Base-by-base conservation (phyloP, 768 basidiomycete genomes). In the Boletellus sp. region DNA sequence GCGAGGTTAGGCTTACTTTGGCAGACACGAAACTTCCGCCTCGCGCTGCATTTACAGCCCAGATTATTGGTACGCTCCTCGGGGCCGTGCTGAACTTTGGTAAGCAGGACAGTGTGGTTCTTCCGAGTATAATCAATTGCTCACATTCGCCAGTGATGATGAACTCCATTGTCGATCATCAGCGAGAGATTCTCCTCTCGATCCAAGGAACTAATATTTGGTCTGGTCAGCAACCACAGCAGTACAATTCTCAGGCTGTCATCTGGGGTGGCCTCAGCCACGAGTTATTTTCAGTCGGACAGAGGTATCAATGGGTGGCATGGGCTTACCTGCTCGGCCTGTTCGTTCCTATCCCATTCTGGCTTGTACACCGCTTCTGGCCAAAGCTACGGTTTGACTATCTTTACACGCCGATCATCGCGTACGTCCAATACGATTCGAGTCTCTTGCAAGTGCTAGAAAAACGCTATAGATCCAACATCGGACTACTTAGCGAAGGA, bases 31-130 rank as follows among this genome's bases (percentile, higher is more conserved):
- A 85, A 65, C 73, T 85, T 26, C 81, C 83, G 35, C 84, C 84
- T 37, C 79, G 83, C 9, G 76, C 77, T 26, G 78, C 83, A 2
- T 85, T 85, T 64, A 71, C 74, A 11, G 79, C 80, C 11, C 83
- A 84, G 58, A 74, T 70, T 31, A 46, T 75, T 41, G 83, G 84
- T 2, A 78, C 81, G 10, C 64, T 85, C 32, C 67, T 85, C 34
- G 83, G 77, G 7, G 67, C 73, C 34, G 56, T 76, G 42, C 57
- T 78, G 43, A 78, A 75, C 58, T 79, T 73, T 45, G 52, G 77
- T 76, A 40, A 38, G 70, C 26, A 28, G n/a, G n/a, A n/a, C n/a
- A n/a, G 10, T 4, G 26, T 28, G 26, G 11, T 17, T 15, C 41
- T 31, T 17, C 17, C 28, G 11, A 12, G 17, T 31, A 9, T 42